These are phyloP conservation scores for Trichomonas gallinae DNA, from an alignment of 208 protist genomes.

Conservation along the genomic window DNA sequence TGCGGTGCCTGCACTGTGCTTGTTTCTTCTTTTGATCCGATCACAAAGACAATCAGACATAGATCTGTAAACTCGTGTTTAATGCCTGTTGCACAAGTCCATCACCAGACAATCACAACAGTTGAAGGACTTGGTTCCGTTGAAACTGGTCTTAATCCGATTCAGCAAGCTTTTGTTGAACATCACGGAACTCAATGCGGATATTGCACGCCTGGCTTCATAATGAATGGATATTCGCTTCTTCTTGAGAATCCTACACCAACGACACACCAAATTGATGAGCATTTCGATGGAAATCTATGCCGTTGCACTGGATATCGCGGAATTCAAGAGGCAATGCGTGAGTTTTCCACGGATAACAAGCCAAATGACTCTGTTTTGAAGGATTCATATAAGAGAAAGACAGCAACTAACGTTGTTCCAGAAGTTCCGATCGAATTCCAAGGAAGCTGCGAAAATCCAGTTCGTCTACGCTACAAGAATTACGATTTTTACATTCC, in stretches of 20 bases:
- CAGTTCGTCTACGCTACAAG: not conserved
- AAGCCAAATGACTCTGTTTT: not conserved
- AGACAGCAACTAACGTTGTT: not conserved
- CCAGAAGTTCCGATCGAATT: not conserved
- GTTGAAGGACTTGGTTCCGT: conserved; percentile 31
- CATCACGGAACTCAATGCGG: conserved; percentile 34
- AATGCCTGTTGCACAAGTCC: conserved; percentile 25
- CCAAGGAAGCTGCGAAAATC: not conserved
- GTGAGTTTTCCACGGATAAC: not conserved
- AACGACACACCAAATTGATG: conserved; percentile 37
- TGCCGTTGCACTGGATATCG: conserved; percentile 43
- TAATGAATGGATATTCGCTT: conserved; percentile 36
- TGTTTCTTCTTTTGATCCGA: conserved; percentile 21
- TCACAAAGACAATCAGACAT: not conserved
- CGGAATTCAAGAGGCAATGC: conserved; percentile 29
- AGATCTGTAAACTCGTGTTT: conserved; percentile 36
- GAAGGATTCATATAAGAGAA: not conserved
- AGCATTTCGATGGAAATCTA: conserved; percentile 35
- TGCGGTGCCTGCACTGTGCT: conserved; percentile 15
- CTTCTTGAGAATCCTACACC: conserved; percentile 23
- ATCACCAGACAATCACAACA: conserved; percentile 36
- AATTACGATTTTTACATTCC: not conserved
- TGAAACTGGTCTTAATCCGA: conserved; percentile 22
- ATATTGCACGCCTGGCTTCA: conserved; percentile 39
- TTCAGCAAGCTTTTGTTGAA: conserved; percentile 35